These are phyloP conservation scores for Neocatenulostroma microsporum DNA, from an alignment of 2,329 filamentous ascomycete genomes.

Conservation along the genomic window DNA sequence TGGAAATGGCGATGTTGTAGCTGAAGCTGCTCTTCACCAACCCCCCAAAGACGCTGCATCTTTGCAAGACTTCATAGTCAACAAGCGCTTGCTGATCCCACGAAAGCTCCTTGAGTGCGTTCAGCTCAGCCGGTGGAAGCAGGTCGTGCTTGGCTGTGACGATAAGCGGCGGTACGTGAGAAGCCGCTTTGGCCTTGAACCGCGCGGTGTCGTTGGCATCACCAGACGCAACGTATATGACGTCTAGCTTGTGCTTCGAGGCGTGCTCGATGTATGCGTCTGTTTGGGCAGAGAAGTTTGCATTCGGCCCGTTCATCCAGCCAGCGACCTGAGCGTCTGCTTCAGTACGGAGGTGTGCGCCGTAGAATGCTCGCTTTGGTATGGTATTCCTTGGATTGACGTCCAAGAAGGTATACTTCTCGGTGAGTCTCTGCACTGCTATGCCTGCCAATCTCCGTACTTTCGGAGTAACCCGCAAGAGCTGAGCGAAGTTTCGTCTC, in stretches of 20 bases:
- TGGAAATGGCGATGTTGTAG: conserved; percentile 41
- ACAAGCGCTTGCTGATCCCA: conserved; percentile 46
- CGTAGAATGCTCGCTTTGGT: conserved; percentile 29
- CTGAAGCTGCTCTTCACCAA: conserved; percentile 40
- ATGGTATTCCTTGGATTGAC: conserved; percentile 24
- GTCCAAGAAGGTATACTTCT: conserved; percentile 16
- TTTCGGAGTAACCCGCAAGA: conserved; percentile 20
- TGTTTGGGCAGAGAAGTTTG: conserved; percentile 33
- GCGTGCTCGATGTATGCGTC: conserved; percentile 33
- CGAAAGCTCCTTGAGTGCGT: conserved; percentile 30
- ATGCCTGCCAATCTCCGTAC: conserved; percentile 28
- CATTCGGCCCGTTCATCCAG: conserved; percentile 20
- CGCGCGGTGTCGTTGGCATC: conserved; percentile 30
- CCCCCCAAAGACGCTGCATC: conserved; percentile 39
- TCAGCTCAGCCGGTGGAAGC: conserved; percentile 31
- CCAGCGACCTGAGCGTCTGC: conserved; percentile 28
- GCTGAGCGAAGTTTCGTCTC: conserved; percentile 23
- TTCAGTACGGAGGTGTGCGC: conserved; percentile 34
- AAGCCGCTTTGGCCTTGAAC: conserved; percentile 33
- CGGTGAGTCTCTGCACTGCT: conserved; percentile 27
- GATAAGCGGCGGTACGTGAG: conserved; percentile 27
- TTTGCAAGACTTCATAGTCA: conserved; percentile 45
- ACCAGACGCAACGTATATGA: conserved; percentile 41
- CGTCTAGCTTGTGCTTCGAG: conserved; percentile 16
- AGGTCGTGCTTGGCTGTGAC: conserved; percentile 40